Conservation (phyloP, 768 basidiomycete genomes). For the Omphalotus guepiniiformis region DNA sequence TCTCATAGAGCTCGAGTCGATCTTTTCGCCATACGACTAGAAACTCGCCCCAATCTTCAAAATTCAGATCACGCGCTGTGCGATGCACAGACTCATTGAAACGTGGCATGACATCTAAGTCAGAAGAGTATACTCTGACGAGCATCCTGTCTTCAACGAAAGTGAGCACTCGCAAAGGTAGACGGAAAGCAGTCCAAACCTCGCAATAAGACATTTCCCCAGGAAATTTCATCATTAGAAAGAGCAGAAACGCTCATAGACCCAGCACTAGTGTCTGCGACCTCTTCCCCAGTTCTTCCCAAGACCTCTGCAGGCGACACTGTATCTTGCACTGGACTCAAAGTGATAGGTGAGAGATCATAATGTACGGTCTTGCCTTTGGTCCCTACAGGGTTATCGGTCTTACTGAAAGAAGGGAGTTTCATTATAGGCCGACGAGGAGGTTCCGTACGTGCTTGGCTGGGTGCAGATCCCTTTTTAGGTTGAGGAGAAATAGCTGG, state of each 20-base stretch:
- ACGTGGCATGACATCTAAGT: slow-evolving; percentile 40
- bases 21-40: slow-evolving; percentile 81
- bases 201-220: slow-evolving; percentile 65
- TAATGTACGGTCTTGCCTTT: slow-evolving; percentile 37
- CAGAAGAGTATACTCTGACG: slow-evolving; percentile 67
- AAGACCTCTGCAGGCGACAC: slow-evolving; percentile 66
- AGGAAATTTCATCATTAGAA: slow-evolving; percentile 21
- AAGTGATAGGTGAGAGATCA: slow-evolving; percentile 19
- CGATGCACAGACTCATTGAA: slow-evolving; percentile 73
- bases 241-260: slow-evolving; percentile 34
- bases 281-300: slow-evolving; percentile 48
- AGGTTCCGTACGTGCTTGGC: slow-evolving; percentile 15
- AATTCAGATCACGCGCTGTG: slow-evolving; percentile 52
- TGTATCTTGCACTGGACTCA: slow-evolving; percentile 20
- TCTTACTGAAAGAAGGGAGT: slow-evolving; percentile 12
- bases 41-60: slow-evolving; percentile 76
- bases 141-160: slow-evolving; percentile 78
- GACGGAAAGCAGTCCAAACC: slow-evolving; percentile 41
- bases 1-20: slow-evolving; percentile 77
- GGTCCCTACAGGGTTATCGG: slow-evolving; percentile 10
- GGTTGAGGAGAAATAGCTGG: slow-evolving; percentile 7
- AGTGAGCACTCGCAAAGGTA: slow-evolving; percentile 15
- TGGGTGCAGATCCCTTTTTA: slow-evolving; percentile 2
- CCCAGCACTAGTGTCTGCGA: slow-evolving; percentile 62
- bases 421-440: slow-evolving; percentile 17